Base-by-base conservation (phyloP, 2,329 filamentous ascomycete genomes). In the Pezicula carpinea region DNA sequence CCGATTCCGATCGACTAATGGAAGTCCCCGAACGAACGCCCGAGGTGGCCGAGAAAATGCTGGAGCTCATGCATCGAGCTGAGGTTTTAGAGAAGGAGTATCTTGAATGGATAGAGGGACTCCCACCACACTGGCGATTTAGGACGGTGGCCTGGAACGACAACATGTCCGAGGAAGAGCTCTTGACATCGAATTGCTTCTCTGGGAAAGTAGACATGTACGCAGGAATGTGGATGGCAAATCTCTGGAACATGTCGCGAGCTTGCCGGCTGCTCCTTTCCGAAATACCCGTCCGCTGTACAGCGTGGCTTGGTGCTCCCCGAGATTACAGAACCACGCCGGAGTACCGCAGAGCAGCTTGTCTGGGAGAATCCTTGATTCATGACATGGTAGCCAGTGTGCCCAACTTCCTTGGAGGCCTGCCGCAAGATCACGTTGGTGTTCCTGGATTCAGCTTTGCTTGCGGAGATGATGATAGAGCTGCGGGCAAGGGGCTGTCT, bases 271-370 rank as follows among this genome's bases (percentile, higher is more conserved):
- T 82, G 31, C 69, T 78, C 39, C 65, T 81, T 17, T 70, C 73
- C 4, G 72, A 74, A 13, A 64, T 79, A 22, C 71, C 74, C 39
- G 74, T 82, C 19, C 73, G 79, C 8, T 80, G 77, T 54, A 71
- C 73, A 3, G 78, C 79, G 4, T 81, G 77, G 77, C 66, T 76
- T 15, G 76, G 74, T 58, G 66, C 72, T 13, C 79, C 78, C 0
- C 69, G 76, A 8, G 79, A 82, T 62, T 81, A 81, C 57, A 69
- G 77, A 43, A 80, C 76, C 2, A 81, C 77, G 8, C 70, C 75
- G 23, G 76, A 80, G 59, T 82, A 81, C 54, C 74, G 75, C n/a
- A 72, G 71, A 0, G 75, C 76, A 5, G 70, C 74, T 11, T 64
- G 72, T 29, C 71, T 66, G 1, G 77, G 72, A 44, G 67, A 69